Evolutionary conservation across 768 basidiomycete genomes (phyloP), one percentile per base, ranked within the genome.

Genomic region (Lyophyllum shimeji): DNA sequence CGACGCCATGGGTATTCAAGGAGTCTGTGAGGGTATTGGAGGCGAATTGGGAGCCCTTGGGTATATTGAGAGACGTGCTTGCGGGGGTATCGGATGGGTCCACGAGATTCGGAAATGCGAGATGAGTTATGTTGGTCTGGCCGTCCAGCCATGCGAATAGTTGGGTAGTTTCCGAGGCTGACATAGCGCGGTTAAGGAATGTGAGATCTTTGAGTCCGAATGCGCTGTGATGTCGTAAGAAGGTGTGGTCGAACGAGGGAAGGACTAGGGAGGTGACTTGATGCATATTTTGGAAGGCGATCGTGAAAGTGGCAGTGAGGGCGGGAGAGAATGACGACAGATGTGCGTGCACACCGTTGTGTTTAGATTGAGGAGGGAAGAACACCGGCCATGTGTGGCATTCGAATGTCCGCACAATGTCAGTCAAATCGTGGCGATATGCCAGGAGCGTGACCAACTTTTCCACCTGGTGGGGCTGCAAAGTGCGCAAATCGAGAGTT

Each of bases 201-300:
- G 74, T 77, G 15, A 79, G 62, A 18, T 60, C 72, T 51, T 57
- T 67, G 13, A 81, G 67, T 3, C 76, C 74, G 58, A 79, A 79
- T 1, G 75, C 74, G 4, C 72, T 71, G 56, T 76, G 76, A 46
- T 75, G 71, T 18, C 72, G 69, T 52, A 82, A 66, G 44, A 80
- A 71, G 17, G 72, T 70, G 23, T 66, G 50, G 53, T 79, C 76
- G 57, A 78, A 80, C 1, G 73, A 69, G 7, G 78, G 77, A 27
- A 80, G 70, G 15, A 71, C 69, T 18, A 80, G 65, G 17, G 71
- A 63, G 7, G 67, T 72, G 13, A 82, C 66, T 33, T 69, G 70
- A n/a, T 72, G 69, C 80, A 82, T 80, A 17, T 76, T 74, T 46
- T 76, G 72, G 39, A 82, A 67, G 1, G 75, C 76, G 44, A 76